Percentiles rank a stretch among this genome's conserved stretches.
phyloP scores from a whole-genome alignment of 495 filamentous ascomycete species.

The Xylaria castorea region DNA sequence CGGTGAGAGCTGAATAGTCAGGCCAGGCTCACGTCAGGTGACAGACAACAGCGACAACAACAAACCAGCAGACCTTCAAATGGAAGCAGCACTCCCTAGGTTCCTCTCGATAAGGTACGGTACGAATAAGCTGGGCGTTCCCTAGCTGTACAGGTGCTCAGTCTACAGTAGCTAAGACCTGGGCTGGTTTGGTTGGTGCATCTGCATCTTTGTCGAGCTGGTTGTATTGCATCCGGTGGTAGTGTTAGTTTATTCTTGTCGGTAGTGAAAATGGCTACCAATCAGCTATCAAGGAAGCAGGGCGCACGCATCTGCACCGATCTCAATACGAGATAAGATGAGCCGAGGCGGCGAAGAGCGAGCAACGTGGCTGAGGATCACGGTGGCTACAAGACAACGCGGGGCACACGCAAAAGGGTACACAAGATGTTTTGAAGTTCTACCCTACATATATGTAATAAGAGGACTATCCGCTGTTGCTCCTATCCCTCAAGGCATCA shows the following conservation, averaged over 20 bases:
- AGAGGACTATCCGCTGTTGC: too few species aligned
- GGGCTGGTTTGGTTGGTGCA: neutral
- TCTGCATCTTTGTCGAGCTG: neutral
- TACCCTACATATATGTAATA: neutral
- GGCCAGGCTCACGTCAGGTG: slow-evolving; percentile 17
- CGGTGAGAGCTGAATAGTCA: neutral
- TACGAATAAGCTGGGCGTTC: neutral
- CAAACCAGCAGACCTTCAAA: neutral
- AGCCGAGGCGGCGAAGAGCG: slow-evolving; percentile 11
- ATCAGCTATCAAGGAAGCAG: slow-evolving; percentile 14
- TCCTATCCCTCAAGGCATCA: too few species aligned
- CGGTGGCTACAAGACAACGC: slow-evolving; percentile 17
- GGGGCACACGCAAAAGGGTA: slow-evolving; percentile 9
- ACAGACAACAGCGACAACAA: slow-evolving; percentile 19
- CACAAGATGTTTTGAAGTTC: neutral
- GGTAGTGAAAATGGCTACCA: slow-evolving; percentile 14
- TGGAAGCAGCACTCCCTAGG: slow-evolving; percentile 1
- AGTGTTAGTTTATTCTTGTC: neutral
- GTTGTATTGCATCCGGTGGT: slow-evolving; percentile 3
- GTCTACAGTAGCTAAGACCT: neutral
- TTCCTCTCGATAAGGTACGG: neutral
- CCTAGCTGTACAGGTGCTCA: neutral
- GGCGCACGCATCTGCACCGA: slow-evolving; percentile 22
- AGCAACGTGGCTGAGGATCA: slow-evolving; percentile 27
- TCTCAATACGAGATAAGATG: slow-evolving; percentile 23